These are phyloP conservation scores for Hanseniaspora vineae DNA, from an alignment of 805 yeast genomes.

Conservation along the genomic window DNA sequence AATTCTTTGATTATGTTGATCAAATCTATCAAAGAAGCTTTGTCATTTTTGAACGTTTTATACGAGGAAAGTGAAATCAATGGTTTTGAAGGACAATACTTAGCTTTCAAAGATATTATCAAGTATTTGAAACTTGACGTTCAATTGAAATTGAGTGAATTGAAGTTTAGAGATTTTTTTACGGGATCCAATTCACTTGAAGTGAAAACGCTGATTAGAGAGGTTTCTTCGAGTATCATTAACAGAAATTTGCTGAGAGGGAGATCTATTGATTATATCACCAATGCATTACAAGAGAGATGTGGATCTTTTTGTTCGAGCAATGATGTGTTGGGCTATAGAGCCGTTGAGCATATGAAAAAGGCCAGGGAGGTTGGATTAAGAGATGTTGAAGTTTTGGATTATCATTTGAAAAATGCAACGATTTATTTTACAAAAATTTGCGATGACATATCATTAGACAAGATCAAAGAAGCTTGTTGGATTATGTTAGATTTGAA, in stretches of 20 bases:
- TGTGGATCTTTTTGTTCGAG: conserved; percentile 94
- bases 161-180: conserved; percentile 66
- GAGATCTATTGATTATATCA: conserved; percentile 84
- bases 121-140: conserved; percentile 53
- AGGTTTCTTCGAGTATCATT: conserved; percentile 76
- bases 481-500: conserved; percentile 65
- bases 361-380: conserved; percentile 67
- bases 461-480: conserved; percentile 70
- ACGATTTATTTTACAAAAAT: conserved; percentile 68
- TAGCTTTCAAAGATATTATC: conserved; percentile 52
- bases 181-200: conserved; percentile 23
- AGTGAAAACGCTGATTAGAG: conserved; percentile 52
- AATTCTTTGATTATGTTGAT: conserved; percentile 64
- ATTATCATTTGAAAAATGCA: conserved; percentile 58
- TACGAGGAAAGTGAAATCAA: conserved; percentile 51
- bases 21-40: conserved; percentile 72
- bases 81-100: conserved; percentile 21
- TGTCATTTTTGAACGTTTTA: conserved; percentile 74
- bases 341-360: conserved; percentile 84
- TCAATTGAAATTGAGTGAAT: conserved; percentile 50
- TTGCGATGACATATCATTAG: conserved; percentile 63
- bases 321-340: conserved; percentile 83
- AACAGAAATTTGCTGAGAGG: conserved; percentile 83
- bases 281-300: conserved; percentile 75
- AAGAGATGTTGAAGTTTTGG: conserved; percentile 57